Evolutionary conservation across 441 rosid genomes (phyloP).

Genomic region (Pelargonium australe): DNA sequence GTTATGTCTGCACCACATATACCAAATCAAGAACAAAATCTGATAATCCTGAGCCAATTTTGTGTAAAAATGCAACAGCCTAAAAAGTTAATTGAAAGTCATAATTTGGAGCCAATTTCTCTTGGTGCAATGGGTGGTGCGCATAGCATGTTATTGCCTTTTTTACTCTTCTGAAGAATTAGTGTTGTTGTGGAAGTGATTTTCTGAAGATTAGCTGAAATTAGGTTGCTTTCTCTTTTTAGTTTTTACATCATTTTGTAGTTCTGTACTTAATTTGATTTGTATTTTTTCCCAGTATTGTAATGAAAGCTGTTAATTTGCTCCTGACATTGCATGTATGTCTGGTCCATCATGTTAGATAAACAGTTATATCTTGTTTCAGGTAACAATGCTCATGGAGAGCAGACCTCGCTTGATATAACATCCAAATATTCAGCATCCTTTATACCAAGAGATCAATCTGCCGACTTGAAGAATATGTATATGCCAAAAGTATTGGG

Average conservation of each 20-base stretch:
- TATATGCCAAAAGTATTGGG: constrained; percentile 59
- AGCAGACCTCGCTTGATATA: constrained; percentile 2
- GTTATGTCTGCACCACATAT: neutral
- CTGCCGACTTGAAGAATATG: constrained; percentile 18
- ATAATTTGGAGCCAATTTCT: neutral
- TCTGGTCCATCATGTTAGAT: too few species aligned
- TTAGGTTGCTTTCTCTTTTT: neutral
- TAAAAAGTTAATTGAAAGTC: neutral
- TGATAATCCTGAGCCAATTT: neutral
- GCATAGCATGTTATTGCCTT: neutral
- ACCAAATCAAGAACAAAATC: neutral
- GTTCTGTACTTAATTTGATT: neutral
- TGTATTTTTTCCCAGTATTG: neutral
- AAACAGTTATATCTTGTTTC: constrained; percentile 12
- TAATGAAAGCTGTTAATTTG: neutral
- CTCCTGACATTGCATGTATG: too few species aligned
- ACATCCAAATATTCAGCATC: constrained; percentile 5
- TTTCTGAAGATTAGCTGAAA: neutral
- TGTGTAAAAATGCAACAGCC: neutral
- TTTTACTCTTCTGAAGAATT: neutral
- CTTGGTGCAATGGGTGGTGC: neutral
- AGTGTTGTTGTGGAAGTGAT: neutral
- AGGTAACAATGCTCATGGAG: constrained; percentile 20
- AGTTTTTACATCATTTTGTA: neutral
- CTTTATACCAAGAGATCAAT: constrained; percentile 11